Evolutionary conservation across 2,329 filamentous ascomycete genomes (phyloP).

Genomic region (Nemania bipapillata): DNA sequence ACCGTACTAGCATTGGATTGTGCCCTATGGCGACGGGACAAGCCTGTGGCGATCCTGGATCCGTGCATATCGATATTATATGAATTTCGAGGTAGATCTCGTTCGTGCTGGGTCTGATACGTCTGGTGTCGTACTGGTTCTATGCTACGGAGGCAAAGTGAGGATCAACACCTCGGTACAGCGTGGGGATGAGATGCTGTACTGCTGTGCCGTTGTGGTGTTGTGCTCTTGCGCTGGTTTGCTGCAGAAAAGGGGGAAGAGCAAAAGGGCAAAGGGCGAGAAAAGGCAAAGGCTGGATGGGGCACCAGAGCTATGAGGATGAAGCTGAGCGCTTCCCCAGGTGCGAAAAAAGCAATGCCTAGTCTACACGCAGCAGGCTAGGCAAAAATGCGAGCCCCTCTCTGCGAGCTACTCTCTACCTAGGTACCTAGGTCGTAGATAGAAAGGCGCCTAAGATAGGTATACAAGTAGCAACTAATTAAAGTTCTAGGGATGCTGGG

Average conservation of each 20-base stretch:
- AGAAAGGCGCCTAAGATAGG: background rate
- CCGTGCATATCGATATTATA: slow-evolving; percentile 43
- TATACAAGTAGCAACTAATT: too few species aligned
- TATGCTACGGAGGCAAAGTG: background rate
- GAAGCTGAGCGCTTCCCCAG: slow-evolving; percentile 11
- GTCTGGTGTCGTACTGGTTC: background rate
- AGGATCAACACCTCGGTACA: slow-evolving; percentile 4
- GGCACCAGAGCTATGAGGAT: background rate
- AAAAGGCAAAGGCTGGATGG: background rate
- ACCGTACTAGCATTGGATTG: slow-evolving; percentile 49
- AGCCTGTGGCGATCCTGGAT: slow-evolving; percentile 45
- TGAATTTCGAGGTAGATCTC: background rate
- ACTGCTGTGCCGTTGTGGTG: too few species aligned
- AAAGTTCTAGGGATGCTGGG: background rate
- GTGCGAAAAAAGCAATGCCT: slow-evolving; percentile 13
- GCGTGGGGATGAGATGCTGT: background rate
- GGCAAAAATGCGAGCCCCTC: slow-evolving; percentile 24
- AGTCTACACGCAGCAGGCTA: too few species aligned
- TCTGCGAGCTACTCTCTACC: slow-evolving; percentile 4
- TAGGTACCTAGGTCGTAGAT: slow-evolving; percentile 16
- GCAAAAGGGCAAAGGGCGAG: too few species aligned
- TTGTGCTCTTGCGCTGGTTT: too few species aligned
- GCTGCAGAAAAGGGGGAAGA: too few species aligned
- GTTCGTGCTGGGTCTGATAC: background rate
- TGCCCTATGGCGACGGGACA: slow-evolving; percentile 47